Evolutionary conservation across 345 rosid species (phyloP).

Genomic region (Bretschneidera sinensis): DNA sequence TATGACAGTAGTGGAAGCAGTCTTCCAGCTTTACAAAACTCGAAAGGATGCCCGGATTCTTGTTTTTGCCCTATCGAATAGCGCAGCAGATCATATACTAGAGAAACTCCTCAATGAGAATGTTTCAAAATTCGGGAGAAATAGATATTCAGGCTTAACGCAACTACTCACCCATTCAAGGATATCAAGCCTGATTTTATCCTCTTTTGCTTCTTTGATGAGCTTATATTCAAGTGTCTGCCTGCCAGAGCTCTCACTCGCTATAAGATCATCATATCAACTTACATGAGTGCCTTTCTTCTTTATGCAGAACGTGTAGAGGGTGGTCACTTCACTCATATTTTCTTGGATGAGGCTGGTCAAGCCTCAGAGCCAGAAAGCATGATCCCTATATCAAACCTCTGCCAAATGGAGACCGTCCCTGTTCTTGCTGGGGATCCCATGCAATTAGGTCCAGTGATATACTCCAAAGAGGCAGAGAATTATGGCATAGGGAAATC

Average conservation of each 20-base stretch:
- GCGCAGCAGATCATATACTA: slow-evolving; percentile 82
- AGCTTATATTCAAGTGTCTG: slow-evolving; percentile 60
- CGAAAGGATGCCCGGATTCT: slow-evolving; percentile 47
- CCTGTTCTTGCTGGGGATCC: slow-evolving; percentile 98
- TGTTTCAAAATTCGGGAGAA: slow-evolving; percentile 39
- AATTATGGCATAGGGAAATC: slow-evolving; percentile 63
- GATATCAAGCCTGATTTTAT: slow-evolving; percentile 57
- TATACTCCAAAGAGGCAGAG: slow-evolving; percentile 67
- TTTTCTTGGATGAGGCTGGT: slow-evolving; percentile 92
- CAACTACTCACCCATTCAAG: slow-evolving; percentile 62
- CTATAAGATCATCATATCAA: slow-evolving; percentile 64
- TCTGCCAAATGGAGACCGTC: slow-evolving; percentile 59
- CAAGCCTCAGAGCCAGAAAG: slow-evolving; percentile 98
- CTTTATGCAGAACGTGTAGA: slow-evolving; percentile 71
- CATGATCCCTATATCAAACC: slow-evolving; percentile 66
- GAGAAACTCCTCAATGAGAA: slow-evolving; percentile 54
- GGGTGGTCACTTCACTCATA: slow-evolving; percentile 86
- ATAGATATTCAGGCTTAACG: slow-evolving; percentile 84
- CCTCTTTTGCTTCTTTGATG: slow-evolving; percentile 70
- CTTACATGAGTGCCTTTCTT: slow-evolving; percentile 82
- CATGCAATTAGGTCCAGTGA: slow-evolving; percentile 90
- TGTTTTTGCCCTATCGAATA: slow-evolving; percentile 88
- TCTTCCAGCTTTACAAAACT: slow-evolving; percentile 61
- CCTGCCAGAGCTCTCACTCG: slow-evolving; percentile 46
- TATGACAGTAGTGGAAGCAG: slow-evolving; percentile 74